A percentile compares a stretch with the other conserved stretches of the same genome.
phyloP scores from a whole-genome alignment of 306 rosid species.

The Canavalia ensiformis region DNA sequence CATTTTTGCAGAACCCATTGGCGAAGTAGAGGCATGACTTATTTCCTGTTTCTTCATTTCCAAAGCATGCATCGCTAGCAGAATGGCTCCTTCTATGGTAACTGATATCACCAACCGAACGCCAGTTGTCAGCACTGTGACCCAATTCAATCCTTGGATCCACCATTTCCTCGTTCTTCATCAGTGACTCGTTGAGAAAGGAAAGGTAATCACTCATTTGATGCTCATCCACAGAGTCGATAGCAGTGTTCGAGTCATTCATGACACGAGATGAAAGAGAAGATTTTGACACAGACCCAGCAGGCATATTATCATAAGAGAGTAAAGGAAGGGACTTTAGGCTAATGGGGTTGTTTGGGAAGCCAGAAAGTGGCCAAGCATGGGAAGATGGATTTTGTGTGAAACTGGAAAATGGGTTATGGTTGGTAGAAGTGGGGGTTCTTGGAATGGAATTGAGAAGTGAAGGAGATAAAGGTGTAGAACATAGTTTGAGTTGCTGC shows the following conservation, averaged over 20 bases:
- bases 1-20: slow-evolving; percentile 80
- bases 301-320: slow-evolving; percentile 56
- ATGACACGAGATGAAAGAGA: slow-evolving; percentile 29
- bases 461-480: slow-evolving; percentile 13
- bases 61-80: slow-evolving; percentile 69
- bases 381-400: no score
- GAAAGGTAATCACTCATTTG: slow-evolving; percentile 71
- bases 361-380: slow-evolving; percentile 33
- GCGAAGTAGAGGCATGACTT: slow-evolving; percentile 80
- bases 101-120: slow-evolving; percentile 59
- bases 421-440: slow-evolving; percentile 53
- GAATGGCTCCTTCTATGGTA: slow-evolving; percentile 72
- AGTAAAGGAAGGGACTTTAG: slow-evolving; percentile 62
- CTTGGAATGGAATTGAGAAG: slow-evolving; percentile 62
- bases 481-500: slow-evolving; percentile 59
- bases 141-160: slow-evolving; percentile 61
- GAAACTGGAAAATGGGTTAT: no score
- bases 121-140: slow-evolving; percentile 36
- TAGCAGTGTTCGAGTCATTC: no score
- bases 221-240: slow-evolving; percentile 52
- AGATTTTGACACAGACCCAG: slow-evolving; percentile 53
- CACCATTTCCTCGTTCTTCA: slow-evolving; percentile 58
- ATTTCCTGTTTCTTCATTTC: slow-evolving; percentile 63
- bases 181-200: slow-evolving; percentile 61
- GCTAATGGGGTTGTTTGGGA: slow-evolving; percentile 68